Evolutionary conservation across 208 protist genomes (phyloP), one percentile per base, ranked within the genome.

Genomic region (Leishmania tarentolae): DNA sequence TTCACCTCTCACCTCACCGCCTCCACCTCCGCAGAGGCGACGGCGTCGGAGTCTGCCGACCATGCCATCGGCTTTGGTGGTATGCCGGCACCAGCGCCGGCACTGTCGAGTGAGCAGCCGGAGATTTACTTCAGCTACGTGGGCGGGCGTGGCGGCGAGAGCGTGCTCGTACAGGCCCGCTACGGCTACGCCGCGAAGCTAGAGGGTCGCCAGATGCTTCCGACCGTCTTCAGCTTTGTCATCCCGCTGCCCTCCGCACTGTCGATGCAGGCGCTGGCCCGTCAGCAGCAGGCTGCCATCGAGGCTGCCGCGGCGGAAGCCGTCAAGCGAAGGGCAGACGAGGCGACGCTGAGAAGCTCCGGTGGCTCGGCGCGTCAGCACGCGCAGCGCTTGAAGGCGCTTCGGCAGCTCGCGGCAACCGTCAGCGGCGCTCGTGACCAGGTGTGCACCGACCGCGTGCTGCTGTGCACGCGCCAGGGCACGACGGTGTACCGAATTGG

Each of bases 151-250:
- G 94, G 94, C 3, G 83, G 81, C 7, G 90, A 92, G 57, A 94
- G 91, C 79, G 79, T 87, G 13, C 84, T 95, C 7, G 61, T 94
- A 46, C 87, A 93, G 83, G 94, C 92, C 0, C 88, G 88, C 44
- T 97, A 95, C 85, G 94, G 94, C 76, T 95, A 94, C 71, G 88
- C 92, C 28, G 90, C 93, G 15, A 75, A 88, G 47, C 68, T 86
- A 31, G 89, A 92, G 76, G 92, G 85, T 31, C 84, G 79, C 28
- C 88, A 90, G 57, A 68, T 69, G 15, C 87, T 96, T 53, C 91
- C 90, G 7, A 72, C 81, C 66, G 85, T 87, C 52, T 93, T 92
- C 75, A 77, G 83, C 56, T n/a, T 74, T 31, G 72, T 96, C 40
- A 78, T 87, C 24, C 86, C 88, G 2, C 84, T 96, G 19, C 31